A percentile compares a stretch with the other conserved stretches of the same genome.
These are phyloP conservation scores for Kappamyces sp. DNA, from an alignment of 192 early-diverging fungal genomes.

Conservation along the genomic window DNA sequence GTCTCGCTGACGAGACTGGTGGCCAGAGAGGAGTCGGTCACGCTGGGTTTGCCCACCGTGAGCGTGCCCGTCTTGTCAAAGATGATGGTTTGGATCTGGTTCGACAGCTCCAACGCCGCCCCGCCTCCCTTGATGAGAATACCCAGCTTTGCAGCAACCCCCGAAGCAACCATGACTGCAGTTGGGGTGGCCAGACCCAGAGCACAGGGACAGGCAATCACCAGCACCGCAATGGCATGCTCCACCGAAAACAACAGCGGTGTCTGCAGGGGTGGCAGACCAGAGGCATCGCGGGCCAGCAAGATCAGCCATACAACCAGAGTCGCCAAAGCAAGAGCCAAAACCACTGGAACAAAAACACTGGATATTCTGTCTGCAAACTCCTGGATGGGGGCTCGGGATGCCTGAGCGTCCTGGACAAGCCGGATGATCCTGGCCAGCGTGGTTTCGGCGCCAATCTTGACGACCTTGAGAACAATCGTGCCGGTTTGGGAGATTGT, in stretches of 20 bases:
- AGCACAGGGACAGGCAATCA: constrained; percentile 71
- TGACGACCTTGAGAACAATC: constrained; percentile 59
- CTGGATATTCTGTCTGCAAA: constrained; percentile 58
- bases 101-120: constrained; percentile 61
- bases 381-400: constrained; percentile 60
- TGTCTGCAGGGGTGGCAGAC: constrained; percentile 34
- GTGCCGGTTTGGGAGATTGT: constrained; percentile 58
- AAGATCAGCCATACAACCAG: constrained; percentile 52
- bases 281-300: constrained; percentile 33
- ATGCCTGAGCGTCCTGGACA: constrained; percentile 60
- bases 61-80: constrained; percentile 87
- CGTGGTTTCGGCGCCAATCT: constrained; percentile 57
- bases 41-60: constrained; percentile 63
- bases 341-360: constrained; percentile 59
- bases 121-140: constrained; percentile 73
- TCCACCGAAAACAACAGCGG: constrained; percentile 40
- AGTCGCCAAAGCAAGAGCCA: constrained; percentile 51
- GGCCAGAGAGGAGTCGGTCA: constrained; percentile 32
- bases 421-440: constrained; percentile 57
- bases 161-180: constrained; percentile 70
- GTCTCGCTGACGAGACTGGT: constrained; percentile 16
- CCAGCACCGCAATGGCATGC: constrained; percentile 56
- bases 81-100: constrained; percentile 51
- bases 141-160: constrained; percentile 58
- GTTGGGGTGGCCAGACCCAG: constrained; percentile 65